Percentiles rank a stretch among this genome's conserved stretches.
Conservation (phyloP, 306 rosid genomes). For the Trifolium dubium region DNA sequence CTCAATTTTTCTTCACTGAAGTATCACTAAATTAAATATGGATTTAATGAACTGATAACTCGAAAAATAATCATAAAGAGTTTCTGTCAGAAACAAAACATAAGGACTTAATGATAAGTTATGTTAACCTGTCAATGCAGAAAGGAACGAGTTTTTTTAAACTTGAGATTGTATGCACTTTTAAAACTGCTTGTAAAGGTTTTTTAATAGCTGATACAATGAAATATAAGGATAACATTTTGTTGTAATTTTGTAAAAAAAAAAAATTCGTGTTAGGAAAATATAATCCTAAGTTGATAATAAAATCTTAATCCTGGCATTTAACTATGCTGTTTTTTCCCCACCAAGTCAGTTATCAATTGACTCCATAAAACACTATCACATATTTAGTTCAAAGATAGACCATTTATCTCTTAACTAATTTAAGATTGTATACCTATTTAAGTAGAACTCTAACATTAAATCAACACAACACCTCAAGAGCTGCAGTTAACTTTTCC, state of each 20-base stretch:
- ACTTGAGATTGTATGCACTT: background rate
- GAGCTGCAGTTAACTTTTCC: conserved; percentile 25
- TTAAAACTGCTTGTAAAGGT: background rate
- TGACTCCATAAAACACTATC: background rate
- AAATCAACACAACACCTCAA: conserved; percentile 8
- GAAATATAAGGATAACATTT: background rate
- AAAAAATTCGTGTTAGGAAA: no score
- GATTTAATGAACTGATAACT: conserved; percentile 5
- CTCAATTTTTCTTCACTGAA: background rate
- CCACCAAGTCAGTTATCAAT: background rate
- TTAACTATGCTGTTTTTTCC: no score
- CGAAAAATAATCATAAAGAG: background rate
- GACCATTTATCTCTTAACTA: background rate
- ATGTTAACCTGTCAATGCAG: background rate
- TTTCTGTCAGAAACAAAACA: background rate
- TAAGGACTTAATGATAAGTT: background rate
- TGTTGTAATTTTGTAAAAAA: background rate
- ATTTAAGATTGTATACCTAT: background rate
- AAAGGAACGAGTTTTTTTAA: background rate
- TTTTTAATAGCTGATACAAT: background rate
- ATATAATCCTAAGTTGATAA: no score
- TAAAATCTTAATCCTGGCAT: no score
- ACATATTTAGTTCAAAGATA: background rate
- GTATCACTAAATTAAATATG: conserved; percentile 25
- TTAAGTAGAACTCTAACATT: background rate